Conservation (phyloP, 73 alveolate species). For the Tetrahymena malaccensis region DNA sequence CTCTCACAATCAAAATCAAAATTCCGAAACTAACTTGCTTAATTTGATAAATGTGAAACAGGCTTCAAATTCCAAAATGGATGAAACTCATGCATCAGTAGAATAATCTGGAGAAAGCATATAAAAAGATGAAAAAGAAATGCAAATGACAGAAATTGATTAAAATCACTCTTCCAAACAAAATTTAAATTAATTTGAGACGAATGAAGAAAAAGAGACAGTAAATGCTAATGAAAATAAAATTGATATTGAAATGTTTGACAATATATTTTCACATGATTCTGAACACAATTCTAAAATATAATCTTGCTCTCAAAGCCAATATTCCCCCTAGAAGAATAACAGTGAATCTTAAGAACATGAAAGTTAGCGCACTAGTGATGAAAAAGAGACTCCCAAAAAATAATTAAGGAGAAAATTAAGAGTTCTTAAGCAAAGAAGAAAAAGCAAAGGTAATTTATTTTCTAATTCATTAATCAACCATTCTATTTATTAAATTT, state of each 20-base stretch:
- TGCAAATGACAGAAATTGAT: not conserved
- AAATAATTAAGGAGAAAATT: not conserved
- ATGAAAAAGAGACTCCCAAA: not conserved
- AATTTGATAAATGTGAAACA: not conserved
- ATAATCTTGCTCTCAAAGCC: not conserved
- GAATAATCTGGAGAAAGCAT: not conserved
- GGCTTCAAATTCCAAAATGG: not conserved
- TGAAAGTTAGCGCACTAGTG: not conserved
- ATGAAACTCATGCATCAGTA: not conserved
- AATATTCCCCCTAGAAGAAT: not conserved
- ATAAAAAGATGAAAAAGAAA: not conserved
- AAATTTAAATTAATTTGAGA: not conserved
- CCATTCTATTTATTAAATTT: not conserved
- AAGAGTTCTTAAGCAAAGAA: not conserved
- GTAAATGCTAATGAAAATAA: not conserved
- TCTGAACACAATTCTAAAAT: not conserved
- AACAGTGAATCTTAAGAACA: not conserved
- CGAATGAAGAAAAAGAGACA: not conserved
- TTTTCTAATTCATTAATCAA: too few species aligned
- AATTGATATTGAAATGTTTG: not conserved
- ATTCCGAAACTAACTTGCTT: not conserved
- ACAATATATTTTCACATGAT: not conserved
- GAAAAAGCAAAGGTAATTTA: not conserved
- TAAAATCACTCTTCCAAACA: not conserved
- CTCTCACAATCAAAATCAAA: not conserved